Conservation (phyloP, 2,329 filamentous ascomycete genomes). For the Arthrobotrys megalospora region DNA sequence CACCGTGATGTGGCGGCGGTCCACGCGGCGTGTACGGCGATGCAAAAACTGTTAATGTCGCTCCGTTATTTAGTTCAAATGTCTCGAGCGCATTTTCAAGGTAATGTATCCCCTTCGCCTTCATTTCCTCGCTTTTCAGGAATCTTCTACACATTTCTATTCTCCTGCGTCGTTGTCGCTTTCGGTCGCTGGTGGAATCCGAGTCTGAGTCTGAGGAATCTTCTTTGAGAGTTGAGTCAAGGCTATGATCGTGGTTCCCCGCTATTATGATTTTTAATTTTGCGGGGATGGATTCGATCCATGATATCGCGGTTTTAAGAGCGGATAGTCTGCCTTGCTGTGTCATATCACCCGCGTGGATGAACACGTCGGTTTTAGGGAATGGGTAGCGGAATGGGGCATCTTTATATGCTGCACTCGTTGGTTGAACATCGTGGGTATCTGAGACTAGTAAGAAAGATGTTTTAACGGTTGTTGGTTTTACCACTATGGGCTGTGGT, state of each 20-base stretch:
- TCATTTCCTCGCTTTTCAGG: conserved; percentile 66
- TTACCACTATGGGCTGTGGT: not conserved
- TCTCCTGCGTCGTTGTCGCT: conserved; percentile 71
- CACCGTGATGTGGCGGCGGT: conserved; percentile 37
- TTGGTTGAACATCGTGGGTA: conserved; percentile 75
- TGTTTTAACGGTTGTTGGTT: conserved; percentile 25
- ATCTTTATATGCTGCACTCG: conserved; percentile 1
- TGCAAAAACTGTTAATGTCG: conserved; percentile 73
- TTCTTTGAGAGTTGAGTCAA: conserved; percentile 73
- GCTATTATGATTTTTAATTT: conserved; percentile 70
- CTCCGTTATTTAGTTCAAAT: conserved; percentile 72
- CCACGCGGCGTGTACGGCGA: conserved; percentile 47
- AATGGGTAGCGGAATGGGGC: conserved; percentile 66
- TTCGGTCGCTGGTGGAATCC: conserved; percentile 66
- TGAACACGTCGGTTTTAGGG: conserved; percentile 79
- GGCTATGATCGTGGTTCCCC: conserved; percentile 83
- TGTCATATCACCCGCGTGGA: conserved; percentile 83
- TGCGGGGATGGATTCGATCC: conserved; percentile 78
- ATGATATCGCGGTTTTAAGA: conserved; percentile 75
- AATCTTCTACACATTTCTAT: conserved; percentile 72
- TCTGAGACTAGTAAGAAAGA: conserved; percentile 73
- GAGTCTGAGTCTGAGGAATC: conserved; percentile 69
- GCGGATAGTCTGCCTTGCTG: conserved; percentile 76
- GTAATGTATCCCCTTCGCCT: conserved; percentile 74
- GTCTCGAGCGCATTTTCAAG: conserved; percentile 74